These are phyloP conservation scores for Mycena capillaripes DNA, from an alignment of 768 basidiomycete genomes.

Conservation along the genomic window DNA sequence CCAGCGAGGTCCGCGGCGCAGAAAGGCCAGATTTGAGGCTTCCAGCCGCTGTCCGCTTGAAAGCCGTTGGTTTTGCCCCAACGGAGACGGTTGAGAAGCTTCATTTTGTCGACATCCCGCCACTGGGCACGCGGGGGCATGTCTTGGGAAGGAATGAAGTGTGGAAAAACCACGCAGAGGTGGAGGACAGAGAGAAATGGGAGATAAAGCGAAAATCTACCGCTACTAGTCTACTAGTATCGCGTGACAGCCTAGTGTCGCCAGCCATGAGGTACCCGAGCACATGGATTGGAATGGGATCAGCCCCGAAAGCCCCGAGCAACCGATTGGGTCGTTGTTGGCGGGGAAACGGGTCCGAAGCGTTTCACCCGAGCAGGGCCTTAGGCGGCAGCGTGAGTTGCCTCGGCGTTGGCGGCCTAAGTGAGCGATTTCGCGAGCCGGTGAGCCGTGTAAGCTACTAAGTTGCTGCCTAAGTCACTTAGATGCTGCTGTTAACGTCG, in stretches of 20 bases:
- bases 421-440: too few species aligned
- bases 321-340: background rate
- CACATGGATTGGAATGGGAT: conserved; percentile 1
- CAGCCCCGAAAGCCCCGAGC: background rate
- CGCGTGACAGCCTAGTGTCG: background rate
- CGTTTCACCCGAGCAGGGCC: background rate
- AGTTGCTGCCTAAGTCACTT: too few species aligned
- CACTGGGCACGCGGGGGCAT: conserved; percentile 1
- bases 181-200: background rate
- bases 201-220: background rate
- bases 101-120: conserved; percentile 8
- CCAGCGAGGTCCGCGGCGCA: background rate
- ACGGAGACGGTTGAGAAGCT: background rate
- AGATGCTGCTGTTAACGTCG: too few species aligned
- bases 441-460: too few species aligned
- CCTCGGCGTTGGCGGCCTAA: too few species aligned
- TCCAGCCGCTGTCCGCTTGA: conserved; percentile 21
- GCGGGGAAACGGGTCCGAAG: background rate
- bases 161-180: background rate
- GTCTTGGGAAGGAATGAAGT: background rate
- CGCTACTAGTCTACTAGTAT: too few species aligned
- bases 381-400: too few species aligned
- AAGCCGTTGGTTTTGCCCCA: background rate
- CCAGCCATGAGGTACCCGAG: background rate
- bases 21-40: background rate